These are phyloP conservation scores for Calonectria multiphialidica DNA, from an alignment of 2,329 filamentous ascomycete genomes.

Conservation along the genomic window DNA sequence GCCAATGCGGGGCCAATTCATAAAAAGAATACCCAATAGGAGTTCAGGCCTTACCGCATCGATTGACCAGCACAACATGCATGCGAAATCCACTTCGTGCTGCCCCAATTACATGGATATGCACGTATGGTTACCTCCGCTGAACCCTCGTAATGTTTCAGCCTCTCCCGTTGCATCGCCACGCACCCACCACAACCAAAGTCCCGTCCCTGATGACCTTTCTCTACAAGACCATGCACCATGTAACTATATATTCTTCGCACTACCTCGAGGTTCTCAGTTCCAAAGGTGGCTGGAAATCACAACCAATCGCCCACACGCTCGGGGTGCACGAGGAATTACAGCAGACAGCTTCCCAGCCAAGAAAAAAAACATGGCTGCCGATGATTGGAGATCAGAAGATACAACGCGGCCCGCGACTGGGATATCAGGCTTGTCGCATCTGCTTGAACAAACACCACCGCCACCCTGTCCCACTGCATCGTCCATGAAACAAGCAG, in stretches of 20 bases:
- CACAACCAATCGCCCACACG: not conserved
- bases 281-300: not conserved
- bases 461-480: not conserved
- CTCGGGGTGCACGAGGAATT: not conserved
- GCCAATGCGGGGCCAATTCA: not conserved
- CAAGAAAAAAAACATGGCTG: not conserved
- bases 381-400: not conserved
- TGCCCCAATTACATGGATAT: not conserved
- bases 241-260: not conserved
- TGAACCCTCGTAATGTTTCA: too few relatives aligned
- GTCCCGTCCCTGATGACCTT: not conserved
- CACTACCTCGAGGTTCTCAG: not conserved
- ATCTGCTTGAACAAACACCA: not conserved
- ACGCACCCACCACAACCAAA: not conserved
- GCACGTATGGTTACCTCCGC: not conserved
- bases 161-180: not conserved
- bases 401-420: not conserved
- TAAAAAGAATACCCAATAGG: not conserved
- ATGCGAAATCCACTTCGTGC: not conserved
- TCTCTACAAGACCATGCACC: not conserved
- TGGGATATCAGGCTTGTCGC: not conserved
- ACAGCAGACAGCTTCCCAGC: not conserved
- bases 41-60: not conserved
- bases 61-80: not conserved
- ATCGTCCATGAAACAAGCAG: not conserved